Conservation (phyloP, 1,284 basidiomycete species). For the Mycena citricolor region DNA sequence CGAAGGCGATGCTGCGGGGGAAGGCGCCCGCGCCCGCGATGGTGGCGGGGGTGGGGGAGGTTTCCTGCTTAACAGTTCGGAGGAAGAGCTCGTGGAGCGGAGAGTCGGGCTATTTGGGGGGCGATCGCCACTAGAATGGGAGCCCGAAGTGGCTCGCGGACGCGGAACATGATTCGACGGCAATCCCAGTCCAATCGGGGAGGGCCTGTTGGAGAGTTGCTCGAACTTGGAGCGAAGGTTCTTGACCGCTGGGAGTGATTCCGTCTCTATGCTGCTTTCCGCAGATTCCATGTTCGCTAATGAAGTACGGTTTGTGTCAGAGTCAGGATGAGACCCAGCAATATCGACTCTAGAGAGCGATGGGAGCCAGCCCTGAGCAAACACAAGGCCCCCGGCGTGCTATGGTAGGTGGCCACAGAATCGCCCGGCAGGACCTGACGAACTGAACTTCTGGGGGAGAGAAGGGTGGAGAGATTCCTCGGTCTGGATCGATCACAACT, state of each 20-base stretch:
- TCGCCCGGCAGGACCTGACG: too few relatives aligned
- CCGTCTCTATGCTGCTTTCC: conserved; percentile 51
- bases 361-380: too few relatives aligned
- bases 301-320: too few relatives aligned
- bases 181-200: conserved; percentile 13
- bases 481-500: too few relatives aligned
- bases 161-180: conserved; percentile 13
- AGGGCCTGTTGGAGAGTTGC: conserved; percentile 41
- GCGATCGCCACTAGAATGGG: conserved; percentile 23
- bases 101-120: conserved; percentile 24
- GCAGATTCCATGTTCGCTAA: conserved; percentile 17
- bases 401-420: too few relatives aligned
- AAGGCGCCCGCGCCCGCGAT: conserved; percentile 23
- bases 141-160: conserved; percentile 15
- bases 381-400: too few relatives aligned
- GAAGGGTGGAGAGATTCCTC: too few relatives aligned
- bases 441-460: too few relatives aligned
- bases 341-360: too few relatives aligned
- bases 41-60: conserved; percentile 26
- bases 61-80: conserved; percentile 51
- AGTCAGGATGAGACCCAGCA: too few relatives aligned
- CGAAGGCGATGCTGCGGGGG: conserved; percentile 42
- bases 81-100: conserved; percentile 38
- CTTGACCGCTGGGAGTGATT: conserved; percentile 59
- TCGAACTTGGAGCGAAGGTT: conserved; percentile 70